A percentile compares a stretch with the other conserved stretches of the same genome.
These are phyloP conservation scores for Paxillus rubicundulus DNA, from an alignment of 768 basidiomycete genomes.

Conservation along the genomic window DNA sequence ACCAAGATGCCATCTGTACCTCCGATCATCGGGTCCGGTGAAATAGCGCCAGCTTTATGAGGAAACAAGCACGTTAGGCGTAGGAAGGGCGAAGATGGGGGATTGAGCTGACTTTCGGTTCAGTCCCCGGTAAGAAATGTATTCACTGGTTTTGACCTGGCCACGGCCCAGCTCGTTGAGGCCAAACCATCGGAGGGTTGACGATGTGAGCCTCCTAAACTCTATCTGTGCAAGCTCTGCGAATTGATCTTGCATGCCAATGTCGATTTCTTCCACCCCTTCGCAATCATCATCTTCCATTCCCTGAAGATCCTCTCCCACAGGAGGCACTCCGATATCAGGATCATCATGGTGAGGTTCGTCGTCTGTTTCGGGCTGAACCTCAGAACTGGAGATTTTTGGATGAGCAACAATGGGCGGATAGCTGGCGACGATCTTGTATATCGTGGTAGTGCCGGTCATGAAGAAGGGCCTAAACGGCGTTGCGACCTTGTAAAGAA, in stretches of 20 bases:
- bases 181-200: slow-evolving; percentile 4
- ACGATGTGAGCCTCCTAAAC: slow-evolving; percentile 1
- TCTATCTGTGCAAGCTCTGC: slow-evolving; percentile 6
- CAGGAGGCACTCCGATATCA: neutral
- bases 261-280: neutral
- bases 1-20: slow-evolving; percentile 7
- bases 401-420: neutral
- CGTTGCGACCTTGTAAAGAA: neutral
- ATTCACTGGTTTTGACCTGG: slow-evolving; percentile 4
- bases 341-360: neutral
- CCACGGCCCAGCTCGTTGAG: slow-evolving; percentile 1
- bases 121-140: slow-evolving; percentile 1
- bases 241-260: slow-evolving; percentile 8
- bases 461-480: slow-evolving; percentile 5
- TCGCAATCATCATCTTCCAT: neutral
- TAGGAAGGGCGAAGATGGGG: neutral
- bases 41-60: slow-evolving; percentile 1
- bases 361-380: neutral
- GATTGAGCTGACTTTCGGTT: neutral
- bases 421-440: slow-evolving; percentile 2
- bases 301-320: neutral
- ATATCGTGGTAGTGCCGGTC: slow-evolving; percentile 1
- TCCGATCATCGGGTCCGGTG: slow-evolving; percentile 5
- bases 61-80: neutral
- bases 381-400: neutral